These are phyloP conservation scores for Blakeslea trispora DNA, from an alignment of 371 early-diverging fungal species.

Conservation along the genomic window DNA sequence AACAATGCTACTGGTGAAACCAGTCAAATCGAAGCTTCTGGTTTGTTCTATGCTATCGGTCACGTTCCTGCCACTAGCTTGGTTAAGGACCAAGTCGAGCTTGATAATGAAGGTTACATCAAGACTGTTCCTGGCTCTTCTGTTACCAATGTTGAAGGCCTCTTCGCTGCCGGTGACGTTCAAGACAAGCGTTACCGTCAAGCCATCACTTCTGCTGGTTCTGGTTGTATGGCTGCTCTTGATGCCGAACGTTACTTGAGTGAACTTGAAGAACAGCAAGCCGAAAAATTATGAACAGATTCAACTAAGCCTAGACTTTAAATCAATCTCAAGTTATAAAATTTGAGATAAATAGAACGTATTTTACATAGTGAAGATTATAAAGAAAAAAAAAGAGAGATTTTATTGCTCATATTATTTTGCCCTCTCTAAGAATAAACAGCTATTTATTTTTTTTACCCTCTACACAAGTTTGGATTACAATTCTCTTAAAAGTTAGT, in stretches of 20 bases:
- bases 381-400: too few relatives aligned
- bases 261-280: constrained; percentile 35
- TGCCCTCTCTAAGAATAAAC: too few relatives aligned
- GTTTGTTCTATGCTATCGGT: constrained; percentile 99
- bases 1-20: constrained; percentile 73
- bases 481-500: too few relatives aligned
- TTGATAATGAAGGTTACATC: constrained; percentile 92
- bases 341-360: too few relatives aligned
- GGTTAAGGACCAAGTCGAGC: constrained; percentile 73
- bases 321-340: too few relatives aligned
- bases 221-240: constrained; percentile 95
- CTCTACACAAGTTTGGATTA: too few relatives aligned
- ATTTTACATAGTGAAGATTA: too few relatives aligned
- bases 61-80: constrained; percentile 91
- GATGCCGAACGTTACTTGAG: constrained; percentile 85
- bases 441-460: too few relatives aligned
- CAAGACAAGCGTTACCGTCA: constrained; percentile 95
- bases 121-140: constrained; percentile 81
- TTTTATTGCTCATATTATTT: too few relatives aligned
- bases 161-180: constrained; percentile 99
- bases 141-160: constrained; percentile 84
- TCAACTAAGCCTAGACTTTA: too few relatives aligned
- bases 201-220: constrained; percentile 71
- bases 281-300: too few relatives aligned
- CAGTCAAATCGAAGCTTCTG: constrained; percentile 74